Evolutionary conservation across 2,329 filamentous ascomycete species (phyloP).

Genomic region (Microdochium trichocladiopsis): DNA sequence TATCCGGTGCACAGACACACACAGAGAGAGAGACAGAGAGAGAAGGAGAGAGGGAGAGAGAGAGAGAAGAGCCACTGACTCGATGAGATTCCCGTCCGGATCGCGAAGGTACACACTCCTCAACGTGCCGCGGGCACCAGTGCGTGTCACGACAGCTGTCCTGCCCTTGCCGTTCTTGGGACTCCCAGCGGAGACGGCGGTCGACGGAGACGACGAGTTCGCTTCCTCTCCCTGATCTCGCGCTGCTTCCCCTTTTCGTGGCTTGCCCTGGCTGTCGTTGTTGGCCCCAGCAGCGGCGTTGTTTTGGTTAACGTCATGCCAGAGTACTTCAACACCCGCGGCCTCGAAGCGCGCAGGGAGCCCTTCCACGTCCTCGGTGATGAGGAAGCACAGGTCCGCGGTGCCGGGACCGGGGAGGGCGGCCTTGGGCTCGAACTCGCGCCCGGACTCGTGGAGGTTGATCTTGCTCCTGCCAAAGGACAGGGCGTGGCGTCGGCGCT

Average conservation of each 20-base stretch:
- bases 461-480: constrained; percentile 53
- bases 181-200: too few relatives aligned
- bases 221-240: too few relatives aligned
- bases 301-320: too few relatives aligned
- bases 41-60: neutral
- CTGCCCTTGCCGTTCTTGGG: constrained; percentile 13
- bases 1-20: too few relatives aligned
- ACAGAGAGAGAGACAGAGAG: too few relatives aligned
- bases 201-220: neutral
- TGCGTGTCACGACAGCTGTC: constrained; percentile 39
- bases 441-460: constrained; percentile 50
- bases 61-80: constrained; percentile 48
- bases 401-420: constrained; percentile 44
- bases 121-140: constrained; percentile 46
- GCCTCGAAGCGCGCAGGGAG: constrained; percentile 33
- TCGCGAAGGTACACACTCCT: constrained; percentile 54
- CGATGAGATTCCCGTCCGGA: constrained; percentile 55
- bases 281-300: neutral
- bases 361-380: constrained; percentile 39
- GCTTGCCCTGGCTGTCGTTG: too few relatives aligned
- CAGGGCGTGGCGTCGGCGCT: constrained; percentile 46
- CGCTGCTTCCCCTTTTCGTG: too few relatives aligned
- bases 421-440: constrained; percentile 55
- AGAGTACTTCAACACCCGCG: constrained; percentile 36
- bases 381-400: constrained; percentile 53